Conservation (phyloP, 805 yeast genomes). For the Lachancea sp. region DNA sequence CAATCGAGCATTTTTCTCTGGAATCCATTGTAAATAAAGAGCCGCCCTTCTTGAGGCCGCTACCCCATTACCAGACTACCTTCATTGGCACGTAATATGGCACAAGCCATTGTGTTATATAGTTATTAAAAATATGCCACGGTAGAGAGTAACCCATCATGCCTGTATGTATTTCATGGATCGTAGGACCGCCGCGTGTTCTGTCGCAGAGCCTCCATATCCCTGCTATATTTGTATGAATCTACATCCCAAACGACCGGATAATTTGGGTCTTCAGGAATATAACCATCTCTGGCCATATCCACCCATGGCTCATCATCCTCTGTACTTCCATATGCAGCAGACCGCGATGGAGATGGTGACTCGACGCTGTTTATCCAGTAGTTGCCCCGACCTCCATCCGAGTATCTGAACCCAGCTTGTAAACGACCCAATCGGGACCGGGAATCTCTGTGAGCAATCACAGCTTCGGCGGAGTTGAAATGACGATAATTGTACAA, state of each 20-base stretch:
- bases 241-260: conserved; percentile 29
- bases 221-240: conserved; percentile 24
- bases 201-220: conserved; percentile 19
- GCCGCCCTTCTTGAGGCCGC: not conserved
- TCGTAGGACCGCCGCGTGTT: conserved; percentile 1
- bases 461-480: conserved; percentile 68
- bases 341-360: conserved; percentile 1
- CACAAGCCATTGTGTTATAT: not conserved
- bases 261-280: conserved; percentile 31
- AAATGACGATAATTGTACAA: conserved; percentile 75
- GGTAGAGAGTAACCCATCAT: not conserved
- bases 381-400: conserved; percentile 73
- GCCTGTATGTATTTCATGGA: not conserved
- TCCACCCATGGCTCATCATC: conserved; percentile 25
- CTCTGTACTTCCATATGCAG: conserved; percentile 7
- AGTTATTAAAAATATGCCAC: not conserved
- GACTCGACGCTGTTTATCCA: conserved; percentile 49
- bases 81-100: not conserved
- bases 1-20: not conserved
- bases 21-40: not conserved
- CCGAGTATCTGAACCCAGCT: conserved; percentile 75
- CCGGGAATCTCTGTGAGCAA: conserved; percentile 61
- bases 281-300: conserved; percentile 17
- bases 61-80: not conserved
- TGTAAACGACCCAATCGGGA: conserved; percentile 64